Conservation (phyloP, 352 stramenopile species). For the Phytopythium litorale region DNA sequence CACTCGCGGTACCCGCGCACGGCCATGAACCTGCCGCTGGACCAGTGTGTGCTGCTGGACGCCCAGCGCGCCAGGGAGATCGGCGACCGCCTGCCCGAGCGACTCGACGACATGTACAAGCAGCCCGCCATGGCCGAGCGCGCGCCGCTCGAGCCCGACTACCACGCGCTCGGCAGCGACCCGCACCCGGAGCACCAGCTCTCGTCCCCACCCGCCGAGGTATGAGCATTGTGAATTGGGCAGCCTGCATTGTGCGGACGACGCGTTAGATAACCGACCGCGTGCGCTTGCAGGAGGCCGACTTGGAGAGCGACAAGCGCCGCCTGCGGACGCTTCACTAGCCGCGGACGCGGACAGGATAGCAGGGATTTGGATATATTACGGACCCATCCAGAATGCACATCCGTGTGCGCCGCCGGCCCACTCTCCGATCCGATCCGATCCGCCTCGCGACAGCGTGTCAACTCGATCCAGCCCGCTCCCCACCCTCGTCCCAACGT, state of each 20-base stretch:
- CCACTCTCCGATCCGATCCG: too few species aligned
- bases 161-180: constrained; percentile 65
- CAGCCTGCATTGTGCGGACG: too few species aligned
- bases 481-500: too few species aligned
- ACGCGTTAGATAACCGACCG: too few species aligned
- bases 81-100: constrained; percentile 39
- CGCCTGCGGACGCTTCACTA: background rate
- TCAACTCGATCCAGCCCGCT: too few species aligned
- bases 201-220: constrained; percentile 56
- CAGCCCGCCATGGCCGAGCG: constrained; percentile 64
- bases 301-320: constrained; percentile 6
- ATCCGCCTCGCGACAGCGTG: too few species aligned
- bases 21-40: constrained; percentile 64
- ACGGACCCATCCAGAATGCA: too few species aligned
- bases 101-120: constrained; percentile 64
- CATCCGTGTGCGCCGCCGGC: too few species aligned
- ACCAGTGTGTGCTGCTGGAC: constrained; percentile 75
- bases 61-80: constrained; percentile 45
- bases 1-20: constrained; percentile 62
- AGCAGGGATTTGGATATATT: background rate
- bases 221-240: constrained; percentile 14
- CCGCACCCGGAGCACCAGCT: constrained; percentile 58
- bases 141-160: constrained; percentile 66
- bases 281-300: background rate
- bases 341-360: too few species aligned